Conservation (phyloP, 495 filamentous ascomycete genomes). For the Penicillium ochrochloron region DNA sequence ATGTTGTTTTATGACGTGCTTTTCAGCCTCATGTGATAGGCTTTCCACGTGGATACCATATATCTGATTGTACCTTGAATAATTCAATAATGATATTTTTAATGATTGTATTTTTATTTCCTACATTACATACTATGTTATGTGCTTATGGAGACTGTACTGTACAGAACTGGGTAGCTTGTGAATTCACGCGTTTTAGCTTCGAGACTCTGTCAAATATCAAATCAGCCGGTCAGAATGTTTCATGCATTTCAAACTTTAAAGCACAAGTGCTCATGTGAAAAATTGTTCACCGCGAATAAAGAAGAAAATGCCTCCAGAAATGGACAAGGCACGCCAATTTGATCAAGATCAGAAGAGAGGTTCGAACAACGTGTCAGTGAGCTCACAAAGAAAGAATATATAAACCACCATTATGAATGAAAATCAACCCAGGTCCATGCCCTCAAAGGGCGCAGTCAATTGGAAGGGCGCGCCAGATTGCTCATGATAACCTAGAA, state of each 20-base stretch:
- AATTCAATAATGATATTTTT: conserved; percentile 15
- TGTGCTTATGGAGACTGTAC: background rate
- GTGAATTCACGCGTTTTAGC: too few species aligned
- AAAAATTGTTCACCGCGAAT: background rate
- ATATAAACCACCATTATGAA: background rate
- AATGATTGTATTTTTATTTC: background rate
- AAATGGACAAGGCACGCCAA: background rate
- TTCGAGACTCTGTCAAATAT: background rate
- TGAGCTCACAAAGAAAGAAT: background rate
- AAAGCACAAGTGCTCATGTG: background rate
- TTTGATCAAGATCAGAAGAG: background rate
- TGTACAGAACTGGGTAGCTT: background rate
- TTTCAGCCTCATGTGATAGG: conserved; percentile 2
- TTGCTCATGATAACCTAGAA: conserved; percentile 90
- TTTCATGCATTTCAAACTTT: background rate
- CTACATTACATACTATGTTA: background rate
- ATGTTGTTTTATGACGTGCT: conserved; percentile 7
- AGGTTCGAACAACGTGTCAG: background rate
- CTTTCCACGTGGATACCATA: background rate
- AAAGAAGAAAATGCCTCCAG: background rate
- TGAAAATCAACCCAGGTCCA: conserved; percentile 23
- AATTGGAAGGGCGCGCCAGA: conserved; percentile 6
- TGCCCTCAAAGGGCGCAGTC: conserved; percentile 13
- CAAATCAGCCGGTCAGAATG: background rate
- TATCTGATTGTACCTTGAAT: background rate